These are phyloP conservation scores for Corymbia citriodora DNA, from an alignment of 441 rosid species.

Conservation along the genomic window DNA sequence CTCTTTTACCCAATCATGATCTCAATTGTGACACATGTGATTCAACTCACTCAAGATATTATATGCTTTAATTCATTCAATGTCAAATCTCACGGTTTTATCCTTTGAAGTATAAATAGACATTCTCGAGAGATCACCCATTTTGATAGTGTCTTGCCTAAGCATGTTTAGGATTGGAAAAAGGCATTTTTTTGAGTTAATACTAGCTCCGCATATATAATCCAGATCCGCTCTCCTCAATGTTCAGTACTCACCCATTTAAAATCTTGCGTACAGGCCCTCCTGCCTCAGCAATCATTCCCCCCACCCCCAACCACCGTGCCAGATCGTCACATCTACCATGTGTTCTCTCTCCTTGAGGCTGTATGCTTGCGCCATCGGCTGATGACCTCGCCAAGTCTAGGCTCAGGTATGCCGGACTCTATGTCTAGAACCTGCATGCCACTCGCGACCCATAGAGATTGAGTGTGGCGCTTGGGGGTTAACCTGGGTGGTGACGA, in stretches of 20 bases:
- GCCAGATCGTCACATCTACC: neutral
- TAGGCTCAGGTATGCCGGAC: neutral
- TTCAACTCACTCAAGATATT: neutral
- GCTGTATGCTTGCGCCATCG: neutral
- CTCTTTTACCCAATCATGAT: neutral
- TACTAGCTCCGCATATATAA: neutral
- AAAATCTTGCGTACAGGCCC: neutral
- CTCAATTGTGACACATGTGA: neutral
- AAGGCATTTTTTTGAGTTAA: neutral
- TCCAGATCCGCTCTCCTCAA: neutral
- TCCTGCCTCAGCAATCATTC: neutral
- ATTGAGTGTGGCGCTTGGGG: neutral
- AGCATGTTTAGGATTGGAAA: neutral
- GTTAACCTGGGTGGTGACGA: neutral
- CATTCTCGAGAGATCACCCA: neutral
- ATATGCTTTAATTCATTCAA: neutral
- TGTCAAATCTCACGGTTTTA: neutral
- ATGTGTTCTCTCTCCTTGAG: neutral
- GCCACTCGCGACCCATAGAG: neutral
- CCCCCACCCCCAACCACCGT: too few relatives aligned
- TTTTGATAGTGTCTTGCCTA: neutral
- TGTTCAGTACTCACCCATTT: neutral
- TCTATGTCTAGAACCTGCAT: neutral
- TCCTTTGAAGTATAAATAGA: neutral
- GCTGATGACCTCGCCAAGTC: neutral